Evolutionary conservation across 768 basidiomycete species (phyloP), one percentile per base, ranked within the genome.

Genomic region (Tylopilus vinaceipallidus): DNA sequence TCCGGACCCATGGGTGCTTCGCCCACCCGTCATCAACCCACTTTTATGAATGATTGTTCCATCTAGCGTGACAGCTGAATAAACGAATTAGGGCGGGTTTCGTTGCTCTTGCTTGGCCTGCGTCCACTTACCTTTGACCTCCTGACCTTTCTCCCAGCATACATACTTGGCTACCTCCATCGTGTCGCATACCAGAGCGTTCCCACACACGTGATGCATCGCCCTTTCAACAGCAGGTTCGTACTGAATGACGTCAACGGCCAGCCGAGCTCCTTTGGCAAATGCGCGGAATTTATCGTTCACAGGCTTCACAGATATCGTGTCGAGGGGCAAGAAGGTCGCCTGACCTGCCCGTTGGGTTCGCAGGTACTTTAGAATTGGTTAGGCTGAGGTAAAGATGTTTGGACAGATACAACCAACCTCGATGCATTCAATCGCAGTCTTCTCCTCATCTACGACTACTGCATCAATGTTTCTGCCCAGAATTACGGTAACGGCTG

Each of bases 241-340:
- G 59, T 83, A 83, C 52, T 88, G 79, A 46, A 95, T 88, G 19
- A 92, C 83, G 58, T 95, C 91, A 23, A 94, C 85, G 6, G 91
- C 92, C 7, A 94, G 74, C 37, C 91, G 74, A 4, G 90, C 88
- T 0, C 90, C 91, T 58, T 92, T 91, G 3, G 88, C 91, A 62
- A 95, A 91, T 6, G 88, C 86, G 20, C 97, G 85, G 71, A 90
- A 93, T 66, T 93, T 94, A 71, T 98, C 97, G 56, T 94, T 93
- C 55, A 93, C 77, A 2, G 93, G 85, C 66, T 95, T 98, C 29
- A 88, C 87, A 63, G 93, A 91, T 57, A 98, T 95, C 9, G 93
- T 95, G 66, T 98, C 95, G n/a, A 99, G 84, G 0, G 97, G 97
- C 39, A 99, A 88, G 73, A 98, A 98, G 0, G 97, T 99, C 12